A percentile compares a stretch with the other conserved stretches of the same genome.
These are phyloP conservation scores for Didymella pomorum DNA, from an alignment of 2,329 filamentous ascomycete species.

Conservation along the genomic window DNA sequence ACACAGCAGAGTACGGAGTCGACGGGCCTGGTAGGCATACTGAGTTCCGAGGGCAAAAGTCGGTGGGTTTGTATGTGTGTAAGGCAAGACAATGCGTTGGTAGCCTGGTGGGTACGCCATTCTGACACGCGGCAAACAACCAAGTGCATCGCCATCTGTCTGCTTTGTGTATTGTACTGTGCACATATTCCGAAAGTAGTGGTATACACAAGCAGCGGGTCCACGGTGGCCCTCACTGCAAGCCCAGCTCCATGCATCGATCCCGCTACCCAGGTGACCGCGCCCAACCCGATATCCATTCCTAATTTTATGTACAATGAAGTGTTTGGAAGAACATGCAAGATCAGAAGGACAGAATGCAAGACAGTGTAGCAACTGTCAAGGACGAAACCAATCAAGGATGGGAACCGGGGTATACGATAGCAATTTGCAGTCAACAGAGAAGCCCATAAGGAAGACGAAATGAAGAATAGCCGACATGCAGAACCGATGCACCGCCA, in stretches of 20 bases:
- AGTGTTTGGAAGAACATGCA: constrained; percentile 6
- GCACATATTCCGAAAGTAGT: constrained; percentile 14
- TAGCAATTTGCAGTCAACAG: constrained; percentile 31
- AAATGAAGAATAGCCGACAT: constrained; percentile 21
- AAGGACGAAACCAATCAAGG: constrained; percentile 16
- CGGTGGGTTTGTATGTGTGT: neutral
- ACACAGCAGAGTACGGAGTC: constrained; percentile 8
- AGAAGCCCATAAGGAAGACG: constrained; percentile 16
- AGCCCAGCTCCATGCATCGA: constrained; percentile 18
- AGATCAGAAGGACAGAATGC: constrained; percentile 7
- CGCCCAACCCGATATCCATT: constrained; percentile 10
- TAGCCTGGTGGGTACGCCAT: constrained; percentile 4
- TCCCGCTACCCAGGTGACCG: constrained; percentile 12
- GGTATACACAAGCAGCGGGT: constrained; percentile 25
- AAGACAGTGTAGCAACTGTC: constrained; percentile 11
- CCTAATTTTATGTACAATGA: constrained; percentile 18
- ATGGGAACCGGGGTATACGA: constrained; percentile 34
- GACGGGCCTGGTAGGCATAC: neutral
- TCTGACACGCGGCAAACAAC: constrained; percentile 8
- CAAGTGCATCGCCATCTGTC: constrained; percentile 3
- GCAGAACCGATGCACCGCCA: constrained; percentile 11
- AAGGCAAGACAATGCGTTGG: constrained; percentile 19
- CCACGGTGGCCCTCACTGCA: constrained; percentile 18
- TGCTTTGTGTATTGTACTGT: constrained; percentile 14
- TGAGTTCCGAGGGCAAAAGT: neutral